Evolutionary conservation across 2,329 filamentous ascomycete species (phyloP).

Genomic region (Laburnicola sp.): DNA sequence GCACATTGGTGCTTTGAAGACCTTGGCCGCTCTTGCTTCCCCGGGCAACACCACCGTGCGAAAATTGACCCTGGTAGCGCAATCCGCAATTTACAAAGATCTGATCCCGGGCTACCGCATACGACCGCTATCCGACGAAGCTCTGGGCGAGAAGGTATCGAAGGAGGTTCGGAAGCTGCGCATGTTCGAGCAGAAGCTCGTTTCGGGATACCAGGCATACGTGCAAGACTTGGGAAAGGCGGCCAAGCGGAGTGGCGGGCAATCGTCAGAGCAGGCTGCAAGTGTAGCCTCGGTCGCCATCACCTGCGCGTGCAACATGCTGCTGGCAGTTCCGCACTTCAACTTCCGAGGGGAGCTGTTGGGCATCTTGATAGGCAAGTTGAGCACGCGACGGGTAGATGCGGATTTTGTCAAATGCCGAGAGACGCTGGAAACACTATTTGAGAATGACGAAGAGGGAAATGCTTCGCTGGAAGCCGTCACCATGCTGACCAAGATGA

Average conservation of each 20-base stretch:
- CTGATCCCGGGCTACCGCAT: conserved; percentile 96
- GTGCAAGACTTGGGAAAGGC: conserved; percentile 73
- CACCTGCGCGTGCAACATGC: conserved; percentile 78
- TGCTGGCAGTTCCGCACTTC: conserved; percentile 88
- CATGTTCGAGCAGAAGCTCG: conserved; percentile 82
- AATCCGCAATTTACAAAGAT: conserved; percentile 90
- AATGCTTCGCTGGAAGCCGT: conserved; percentile 85
- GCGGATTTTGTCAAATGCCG: conserved; percentile 76
- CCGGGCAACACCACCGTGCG: conserved; percentile 73
- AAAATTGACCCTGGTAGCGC: conserved; percentile 83
- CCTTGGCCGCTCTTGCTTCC: conserved; percentile 72
- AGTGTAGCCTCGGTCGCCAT: conserved; percentile 74
- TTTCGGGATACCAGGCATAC: conserved; percentile 83
- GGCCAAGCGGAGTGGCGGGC: conserved; percentile 60
- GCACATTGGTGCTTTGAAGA: conserved; percentile 77
- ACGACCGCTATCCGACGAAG: conserved; percentile 75
- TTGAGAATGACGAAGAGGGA: conserved; percentile 86
- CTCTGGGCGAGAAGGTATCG: conserved; percentile 76
- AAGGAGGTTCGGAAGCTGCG: conserved; percentile 86
- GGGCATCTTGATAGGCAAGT: conserved; percentile 81
- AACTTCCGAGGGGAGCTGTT: conserved; percentile 90
- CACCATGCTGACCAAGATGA: conserved; percentile 86
- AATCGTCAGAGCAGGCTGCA: conserved; percentile 41
- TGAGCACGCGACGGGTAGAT: conserved; percentile 73
- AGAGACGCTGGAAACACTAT: conserved; percentile 77